These are phyloP conservation scores for Venturia oleaginea DNA, from an alignment of 2,329 filamentous ascomycete species.

Conservation along the genomic window DNA sequence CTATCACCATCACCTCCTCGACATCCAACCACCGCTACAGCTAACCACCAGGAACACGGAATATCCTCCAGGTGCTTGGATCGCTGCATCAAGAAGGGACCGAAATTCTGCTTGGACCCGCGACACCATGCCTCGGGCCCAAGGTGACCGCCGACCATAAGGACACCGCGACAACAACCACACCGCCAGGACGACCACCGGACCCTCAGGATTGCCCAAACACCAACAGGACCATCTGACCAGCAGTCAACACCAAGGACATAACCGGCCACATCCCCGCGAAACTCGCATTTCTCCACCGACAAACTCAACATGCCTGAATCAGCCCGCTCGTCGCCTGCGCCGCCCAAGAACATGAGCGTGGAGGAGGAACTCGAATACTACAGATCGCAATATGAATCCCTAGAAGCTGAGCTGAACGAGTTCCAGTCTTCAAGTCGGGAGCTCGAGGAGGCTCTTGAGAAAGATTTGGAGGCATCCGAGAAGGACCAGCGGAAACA, in stretches of 20 bases:
- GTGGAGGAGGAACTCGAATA: conserved; percentile 73
- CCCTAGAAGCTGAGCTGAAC: conserved; percentile 79
- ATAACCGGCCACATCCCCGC: background rate
- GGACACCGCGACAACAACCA: background rate
- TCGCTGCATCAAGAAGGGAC: background rate
- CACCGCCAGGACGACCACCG: background rate
- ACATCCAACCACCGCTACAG: background rate
- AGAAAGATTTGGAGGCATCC: conserved; percentile 90
- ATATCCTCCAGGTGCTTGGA: background rate
- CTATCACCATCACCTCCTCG: background rate
- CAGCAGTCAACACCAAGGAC: background rate
- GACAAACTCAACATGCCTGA: conserved; percentile 6
- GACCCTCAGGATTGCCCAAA: background rate
- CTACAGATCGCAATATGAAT: conserved; percentile 95
- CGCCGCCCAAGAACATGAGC: conserved; percentile 17
- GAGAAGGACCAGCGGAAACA: conserved; percentile 85
- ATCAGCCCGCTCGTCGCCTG: conserved; percentile 10
- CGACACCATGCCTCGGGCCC: background rate
- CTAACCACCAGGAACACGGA: background rate
- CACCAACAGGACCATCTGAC: background rate
- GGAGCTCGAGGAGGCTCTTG: conserved; percentile 86
- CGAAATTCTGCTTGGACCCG: background rate
- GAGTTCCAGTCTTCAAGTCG: conserved; percentile 93
- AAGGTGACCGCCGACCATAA: background rate
- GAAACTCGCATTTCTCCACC: background rate